Evolutionary conservation across 208 protist genomes (phyloP), one percentile per base, ranked within the genome.

Genomic region (Wallacemonas collosoma): DNA sequence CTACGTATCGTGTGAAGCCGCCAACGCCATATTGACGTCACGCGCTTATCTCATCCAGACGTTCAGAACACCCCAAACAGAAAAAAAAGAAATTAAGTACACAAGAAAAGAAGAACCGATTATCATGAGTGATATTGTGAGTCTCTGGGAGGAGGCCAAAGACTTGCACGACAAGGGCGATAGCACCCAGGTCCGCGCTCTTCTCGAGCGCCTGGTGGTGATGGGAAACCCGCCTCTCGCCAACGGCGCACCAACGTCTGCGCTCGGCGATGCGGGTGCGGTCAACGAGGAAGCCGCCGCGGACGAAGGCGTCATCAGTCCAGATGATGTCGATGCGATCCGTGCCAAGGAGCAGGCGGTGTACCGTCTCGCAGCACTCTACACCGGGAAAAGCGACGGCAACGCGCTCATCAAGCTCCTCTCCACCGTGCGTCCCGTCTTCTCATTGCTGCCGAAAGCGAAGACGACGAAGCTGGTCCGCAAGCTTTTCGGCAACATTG

Each of bases 381-480:
- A 93, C 56, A 73, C 77, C 7, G 51, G 80, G 3, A 77, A 75
- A n/a, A 80, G 77, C 39, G 74, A 96, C 8, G 84, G 81, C 12
- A 76, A 87, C 39, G 83, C 68, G 1, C 77, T 95, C 2, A 85
- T 94, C 36, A 50, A 83, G 35, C 86, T 98, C 5, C 76, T 95
- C 14, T 73, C 76, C 0, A 48, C 69, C 45, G 82, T 95, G 17
- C 84, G 92, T 11, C 68, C 84, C 47, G 90, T 97, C 71, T 97
- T 97, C 61, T 40, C 79, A 11, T 61, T 91, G 35, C 71, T 98
- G 11, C 91, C 94, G 6, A 98, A 98, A 76, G 86, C 89, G 1
- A 97, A 96, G 75, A 96, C 93, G 6, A 95, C 95, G 8, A 95
- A 95, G 55, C 96, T 98, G 80, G 87, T 98, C 62, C 90, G 93